phyloP scores from a whole-genome alignment of 768 basidiomycete species.

The Ramaria rubella region DNA sequence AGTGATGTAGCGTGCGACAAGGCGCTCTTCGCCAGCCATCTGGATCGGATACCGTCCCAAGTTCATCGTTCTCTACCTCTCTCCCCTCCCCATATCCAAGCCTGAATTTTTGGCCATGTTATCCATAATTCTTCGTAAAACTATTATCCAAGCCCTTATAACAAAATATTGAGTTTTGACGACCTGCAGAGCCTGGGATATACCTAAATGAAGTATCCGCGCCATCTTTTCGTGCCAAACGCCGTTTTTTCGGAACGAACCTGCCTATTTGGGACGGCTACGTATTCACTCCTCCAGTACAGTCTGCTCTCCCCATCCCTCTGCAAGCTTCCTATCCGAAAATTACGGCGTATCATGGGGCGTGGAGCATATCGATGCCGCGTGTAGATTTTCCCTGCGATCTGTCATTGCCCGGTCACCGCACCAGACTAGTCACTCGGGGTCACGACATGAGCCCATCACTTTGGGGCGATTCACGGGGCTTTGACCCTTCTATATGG shows the following conservation, averaged over 20 bases:
- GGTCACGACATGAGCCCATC: too few species aligned
- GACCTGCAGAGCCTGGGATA: not conserved
- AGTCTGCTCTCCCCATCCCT: not conserved
- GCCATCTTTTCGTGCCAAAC: not conserved
- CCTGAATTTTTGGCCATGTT: not conserved
- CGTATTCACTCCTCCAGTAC: not conserved
- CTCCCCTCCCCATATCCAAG: too few species aligned
- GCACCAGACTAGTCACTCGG: too few species aligned
- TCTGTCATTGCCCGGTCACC: not conserved
- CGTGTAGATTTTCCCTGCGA: not conserved
- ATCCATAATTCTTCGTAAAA: not conserved
- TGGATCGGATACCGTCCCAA: too few species aligned
- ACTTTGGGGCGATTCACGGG: too few species aligned
- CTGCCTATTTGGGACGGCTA: constrained; percentile 1
- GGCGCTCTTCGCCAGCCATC: too few species aligned
- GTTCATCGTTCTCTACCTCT: too few species aligned
- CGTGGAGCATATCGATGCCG: not conserved
- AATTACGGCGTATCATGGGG: not conserved
- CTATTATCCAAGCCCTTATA: not conserved
- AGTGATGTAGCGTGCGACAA: too few species aligned
- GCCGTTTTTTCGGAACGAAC: not conserved
- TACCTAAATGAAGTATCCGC: not conserved
- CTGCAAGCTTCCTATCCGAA: not conserved
- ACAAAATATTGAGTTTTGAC: not conserved
- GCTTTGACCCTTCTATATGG: too few species aligned